These are phyloP conservation scores for Wickerhamiella alocasiicola DNA, from an alignment of 805 yeast species.

Conservation along the genomic window DNA sequence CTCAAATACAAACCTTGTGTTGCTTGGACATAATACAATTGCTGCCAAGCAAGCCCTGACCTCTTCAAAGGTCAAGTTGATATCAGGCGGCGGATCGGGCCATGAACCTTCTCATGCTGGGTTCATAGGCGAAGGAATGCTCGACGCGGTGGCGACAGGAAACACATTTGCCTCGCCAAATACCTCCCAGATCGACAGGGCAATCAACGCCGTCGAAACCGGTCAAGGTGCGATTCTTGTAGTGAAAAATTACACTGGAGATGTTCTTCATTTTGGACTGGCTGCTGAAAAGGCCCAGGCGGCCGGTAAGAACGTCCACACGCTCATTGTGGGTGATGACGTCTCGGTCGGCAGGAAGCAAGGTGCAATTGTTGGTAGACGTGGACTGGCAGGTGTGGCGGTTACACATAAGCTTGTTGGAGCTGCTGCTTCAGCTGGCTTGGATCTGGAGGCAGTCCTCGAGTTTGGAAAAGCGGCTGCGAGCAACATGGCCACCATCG, in stretches of 20 bases:
- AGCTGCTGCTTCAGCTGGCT: conserved; percentile 39
- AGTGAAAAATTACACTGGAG: conserved; percentile 92
- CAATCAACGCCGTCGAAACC: conserved; percentile 45
- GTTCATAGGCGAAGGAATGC: conserved; percentile 68
- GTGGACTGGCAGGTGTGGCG: conserved; percentile 88
- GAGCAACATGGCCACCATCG: conserved; percentile 66
- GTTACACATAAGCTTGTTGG: conserved; percentile 79
- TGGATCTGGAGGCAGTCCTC: conserved; percentile 41
- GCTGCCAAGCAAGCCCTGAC: conserved; percentile 8
- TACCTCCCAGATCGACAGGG: conserved; percentile 73
- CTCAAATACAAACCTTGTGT: conserved; percentile 8
- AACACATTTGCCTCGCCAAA: conserved; percentile 89
- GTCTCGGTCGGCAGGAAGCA: conserved; percentile 87
- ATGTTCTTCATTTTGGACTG: conserved; percentile 80
- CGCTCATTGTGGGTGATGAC: conserved; percentile 77
- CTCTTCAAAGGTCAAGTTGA: conserved; percentile 46
- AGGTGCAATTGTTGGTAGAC: conserved; percentile 84
- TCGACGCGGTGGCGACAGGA: conserved; percentile 76
- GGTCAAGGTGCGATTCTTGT: conserved; percentile 60
- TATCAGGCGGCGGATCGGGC: conserved; percentile 93
- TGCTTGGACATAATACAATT: conserved; percentile 8
- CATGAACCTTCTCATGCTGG: conserved; percentile 95
- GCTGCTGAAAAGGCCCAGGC: conserved; percentile 82
- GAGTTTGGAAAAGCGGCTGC: conserved; percentile 49
- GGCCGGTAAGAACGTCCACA: conserved; percentile 57